These are phyloP conservation scores for Candida sanyiensis DNA, from an alignment of 805 yeast species.

Conservation along the genomic window DNA sequence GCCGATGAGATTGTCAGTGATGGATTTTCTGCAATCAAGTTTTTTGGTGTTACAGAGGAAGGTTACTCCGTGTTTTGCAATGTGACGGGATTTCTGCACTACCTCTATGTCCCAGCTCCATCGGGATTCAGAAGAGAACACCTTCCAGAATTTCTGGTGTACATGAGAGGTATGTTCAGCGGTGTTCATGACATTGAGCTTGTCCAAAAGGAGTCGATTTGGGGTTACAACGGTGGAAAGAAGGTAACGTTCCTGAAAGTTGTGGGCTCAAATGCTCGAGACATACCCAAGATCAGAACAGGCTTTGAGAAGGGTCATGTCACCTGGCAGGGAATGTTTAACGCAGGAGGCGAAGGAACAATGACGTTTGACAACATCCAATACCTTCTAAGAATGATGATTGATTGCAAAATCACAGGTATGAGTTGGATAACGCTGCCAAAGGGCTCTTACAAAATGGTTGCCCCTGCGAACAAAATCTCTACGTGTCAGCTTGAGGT, in stretches of 20 bases:
- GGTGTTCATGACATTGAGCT: constrained; percentile 66
- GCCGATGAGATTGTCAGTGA: constrained; percentile 75
- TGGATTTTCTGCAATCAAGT: constrained; percentile 61
- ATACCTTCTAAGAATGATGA: constrained; percentile 79
- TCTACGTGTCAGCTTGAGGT: constrained; percentile 89
- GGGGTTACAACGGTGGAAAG: constrained; percentile 85
- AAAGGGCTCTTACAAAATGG: constrained; percentile 53
- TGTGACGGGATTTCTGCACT: constrained; percentile 84
- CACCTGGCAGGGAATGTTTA: constrained; percentile 57
- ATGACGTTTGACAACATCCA: constrained; percentile 89
- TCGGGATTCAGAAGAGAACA: constrained; percentile 59
- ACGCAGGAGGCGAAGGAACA: constrained; percentile 42
- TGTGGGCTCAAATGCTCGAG: constrained; percentile 56
- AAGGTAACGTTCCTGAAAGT: constrained; percentile 78
- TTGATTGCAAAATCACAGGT: constrained; percentile 88
- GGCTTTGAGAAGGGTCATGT: constrained; percentile 83
- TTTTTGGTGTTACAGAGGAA: constrained; percentile 86
- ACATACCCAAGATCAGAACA: constrained; percentile 62
- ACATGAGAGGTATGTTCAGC: constrained; percentile 42
- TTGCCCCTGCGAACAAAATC: constrained; percentile 35
- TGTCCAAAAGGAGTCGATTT: constrained; percentile 71
- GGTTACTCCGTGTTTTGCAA: constrained; percentile 90
- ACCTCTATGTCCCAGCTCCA: constrained; percentile 90
- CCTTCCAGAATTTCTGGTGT: constrained; percentile 38
- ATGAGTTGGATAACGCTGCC: constrained; percentile 98